Percentiles rank a stretch among this genome's conserved stretches.
Evolutionary conservation across 116 monocot genomes (phyloP).

Genomic region (Trichopus zeylanicus): DNA sequence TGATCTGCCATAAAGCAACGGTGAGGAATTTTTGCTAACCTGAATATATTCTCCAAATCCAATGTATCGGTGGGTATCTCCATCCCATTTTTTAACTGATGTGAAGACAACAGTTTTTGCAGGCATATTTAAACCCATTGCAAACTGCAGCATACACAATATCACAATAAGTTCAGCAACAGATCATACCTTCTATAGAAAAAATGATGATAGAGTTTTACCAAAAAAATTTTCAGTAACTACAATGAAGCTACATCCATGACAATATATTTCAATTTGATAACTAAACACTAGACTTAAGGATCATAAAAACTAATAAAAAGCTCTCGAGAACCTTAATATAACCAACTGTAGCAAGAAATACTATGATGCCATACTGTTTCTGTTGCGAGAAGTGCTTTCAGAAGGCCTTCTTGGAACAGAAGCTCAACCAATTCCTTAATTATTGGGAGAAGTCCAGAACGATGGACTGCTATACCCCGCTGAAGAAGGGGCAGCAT

Average conservation of each 20-base stretch:
- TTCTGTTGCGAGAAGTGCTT: slow-evolving; percentile 99
- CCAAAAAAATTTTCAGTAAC: neutral
- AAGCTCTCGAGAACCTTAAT: no score
- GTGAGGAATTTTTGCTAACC: slow-evolving; percentile 23
- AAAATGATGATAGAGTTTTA: neutral
- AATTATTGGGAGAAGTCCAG: slow-evolving; percentile 93
- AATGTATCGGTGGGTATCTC: slow-evolving; percentile 81
- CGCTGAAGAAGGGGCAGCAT: slow-evolving; percentile 97
- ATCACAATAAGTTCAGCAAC: neutral
- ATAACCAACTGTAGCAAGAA: neutral
- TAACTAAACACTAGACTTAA: no score
- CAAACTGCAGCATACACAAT: slow-evolving; percentile 66
- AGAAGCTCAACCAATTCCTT: slow-evolving; percentile 98
- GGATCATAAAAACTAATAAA: neutral
- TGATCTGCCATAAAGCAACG: slow-evolving; percentile 1
- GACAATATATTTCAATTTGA: no score
- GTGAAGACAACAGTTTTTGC: slow-evolving; percentile 98
- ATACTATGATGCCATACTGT: slow-evolving; percentile 44
- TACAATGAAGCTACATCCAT: no score
- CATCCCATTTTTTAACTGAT: slow-evolving; percentile 98
- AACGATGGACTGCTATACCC: slow-evolving; percentile 98
- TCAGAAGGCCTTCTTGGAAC: slow-evolving; percentile 98
- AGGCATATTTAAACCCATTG: slow-evolving; percentile 99
- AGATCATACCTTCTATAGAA: neutral
- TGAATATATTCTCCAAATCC: slow-evolving; percentile 99